phyloP scores from a whole-genome alignment of 139 green algal species.

The Protoeuglena noctilucae region DNA sequence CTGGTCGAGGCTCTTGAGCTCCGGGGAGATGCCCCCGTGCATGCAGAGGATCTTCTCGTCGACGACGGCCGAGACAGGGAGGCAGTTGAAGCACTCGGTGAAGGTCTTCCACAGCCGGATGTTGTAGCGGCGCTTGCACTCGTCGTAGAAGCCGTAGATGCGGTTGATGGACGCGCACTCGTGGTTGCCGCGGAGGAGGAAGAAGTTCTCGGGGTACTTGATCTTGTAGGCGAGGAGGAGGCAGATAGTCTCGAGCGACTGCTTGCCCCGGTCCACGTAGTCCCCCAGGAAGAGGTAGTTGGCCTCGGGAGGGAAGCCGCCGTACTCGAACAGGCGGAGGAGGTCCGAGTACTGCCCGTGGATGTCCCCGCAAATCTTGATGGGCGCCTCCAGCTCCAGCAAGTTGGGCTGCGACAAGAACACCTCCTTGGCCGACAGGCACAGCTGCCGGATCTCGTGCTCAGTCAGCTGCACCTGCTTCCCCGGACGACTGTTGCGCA shows the following conservation, averaged over 20 bases:
- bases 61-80: slow-evolving; percentile 90
- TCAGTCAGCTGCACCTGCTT: slow-evolving; percentile 89
- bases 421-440: slow-evolving; percentile 79
- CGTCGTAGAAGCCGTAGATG: slow-evolving; percentile 99
- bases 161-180: slow-evolving; percentile 96
- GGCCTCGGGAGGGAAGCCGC: slow-evolving; percentile 91
- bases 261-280: slow-evolving; percentile 98
- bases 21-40: slow-evolving; percentile 93
- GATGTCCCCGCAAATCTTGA: slow-evolving; percentile 99
- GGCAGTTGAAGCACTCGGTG: slow-evolving; percentile 99
- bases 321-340: slow-evolving; percentile 96
- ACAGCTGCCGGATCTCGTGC: slow-evolving; percentile 77
- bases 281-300: slow-evolving; percentile 99
- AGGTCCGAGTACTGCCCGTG: slow-evolving; percentile 97
- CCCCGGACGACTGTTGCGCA: slow-evolving; percentile 65
- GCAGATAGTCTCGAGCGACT: slow-evolving; percentile 93
- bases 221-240: slow-evolving; percentile 97
- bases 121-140: slow-evolving; percentile 99
- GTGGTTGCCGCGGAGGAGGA: slow-evolving; percentile 86
- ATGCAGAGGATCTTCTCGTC: slow-evolving; percentile 99
- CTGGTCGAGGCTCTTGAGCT: slow-evolving; percentile 94
- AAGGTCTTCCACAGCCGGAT: slow-evolving; percentile 98
- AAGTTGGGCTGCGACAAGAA: slow-evolving; percentile 95
- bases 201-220: slow-evolving; percentile 99
- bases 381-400: slow-evolving; percentile 94